Base-by-base conservation (phyloP, 2,329 filamentous ascomycete species). In the Beauveria australis region DNA sequence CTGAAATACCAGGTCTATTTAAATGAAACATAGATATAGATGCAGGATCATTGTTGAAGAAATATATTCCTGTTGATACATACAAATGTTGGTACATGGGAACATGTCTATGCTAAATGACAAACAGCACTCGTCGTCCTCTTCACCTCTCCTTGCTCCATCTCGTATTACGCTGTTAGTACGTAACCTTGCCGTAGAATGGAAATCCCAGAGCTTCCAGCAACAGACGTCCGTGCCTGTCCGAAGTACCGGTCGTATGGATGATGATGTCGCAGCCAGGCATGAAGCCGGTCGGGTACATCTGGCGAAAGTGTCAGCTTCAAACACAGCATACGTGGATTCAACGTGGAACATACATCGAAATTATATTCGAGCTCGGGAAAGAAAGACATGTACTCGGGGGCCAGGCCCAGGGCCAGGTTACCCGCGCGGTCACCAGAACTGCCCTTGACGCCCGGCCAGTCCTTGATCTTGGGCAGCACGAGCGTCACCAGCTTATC, bases 321-420 rank as follows among this genome's bases (percentile, higher is more conserved):
- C 3, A 14, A 19, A 19, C 18, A 53, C 16, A 28, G 7, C 14
- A 43, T 22, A 3, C 18, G 8, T 10, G 51, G 59, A 28, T 41
- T 52, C 24, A 9, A 9, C 19, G 26, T 7, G 19, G 43, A 59
- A 82, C 89, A 82, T 76, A 96, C 91, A 76, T 96, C 91, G 71
- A 94, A 96, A 78, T 96, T 97, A 68, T 91, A 85, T 75, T 97
- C 92, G 51, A 99, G 84, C 78, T 99, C 94, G 0, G 94, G 94
- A 76, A 97, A 99, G 65, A 90, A 78, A 55, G 88, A 85, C 68
- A 96, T 85, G 66, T 89, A 85, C 62, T 91, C 87, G 5, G 87
- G 80, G 16, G 81, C 81, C 67, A 99, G 80, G 66, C 94, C 94
- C 73, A 92, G 93, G 10, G 81, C 82, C 66, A 99, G 81, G 73